A percentile compares a stretch with the other conserved stretches of the same genome.
Conservation (phyloP, 208 protist genomes). For the Strigomonas culicis region DNA sequence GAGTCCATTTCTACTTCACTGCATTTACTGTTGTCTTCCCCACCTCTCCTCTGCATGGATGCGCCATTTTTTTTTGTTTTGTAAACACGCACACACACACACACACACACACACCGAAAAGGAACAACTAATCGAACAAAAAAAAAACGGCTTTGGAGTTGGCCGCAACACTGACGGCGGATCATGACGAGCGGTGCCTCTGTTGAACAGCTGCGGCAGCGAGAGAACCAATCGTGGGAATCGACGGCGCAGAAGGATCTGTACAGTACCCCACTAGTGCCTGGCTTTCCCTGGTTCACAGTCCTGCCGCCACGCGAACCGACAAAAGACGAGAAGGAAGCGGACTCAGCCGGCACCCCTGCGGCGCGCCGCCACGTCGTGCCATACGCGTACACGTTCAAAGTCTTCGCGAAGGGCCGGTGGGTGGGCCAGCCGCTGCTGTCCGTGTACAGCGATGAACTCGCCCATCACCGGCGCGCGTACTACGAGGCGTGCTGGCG, state of each 20-base stretch:
- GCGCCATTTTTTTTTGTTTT: too few relatives aligned
- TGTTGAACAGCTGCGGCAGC: constrained; percentile 20
- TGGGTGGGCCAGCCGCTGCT: constrained; percentile 89
- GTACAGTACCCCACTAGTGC: constrained; percentile 55
- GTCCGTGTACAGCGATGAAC: constrained; percentile 87
- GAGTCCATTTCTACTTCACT: background rate
- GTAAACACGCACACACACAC: too few relatives aligned
- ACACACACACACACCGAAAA: too few relatives aligned
- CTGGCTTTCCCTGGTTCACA: constrained; percentile 81
- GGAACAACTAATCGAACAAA: background rate
- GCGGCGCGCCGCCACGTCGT: constrained; percentile 63
- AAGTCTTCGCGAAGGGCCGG: constrained; percentile 89
- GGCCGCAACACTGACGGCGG: too few relatives aligned
- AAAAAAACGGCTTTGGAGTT: constrained; percentile 4
- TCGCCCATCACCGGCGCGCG: constrained; percentile 62
- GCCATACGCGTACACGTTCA: constrained; percentile 90
- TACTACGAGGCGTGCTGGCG: constrained; percentile 88
- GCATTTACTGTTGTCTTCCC: background rate
- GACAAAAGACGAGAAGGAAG: background rate
- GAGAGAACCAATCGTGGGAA: constrained; percentile 62
- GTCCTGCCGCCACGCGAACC: constrained; percentile 3
- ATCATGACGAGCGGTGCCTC: too few relatives aligned
- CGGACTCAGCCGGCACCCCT: background rate
- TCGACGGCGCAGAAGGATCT: constrained; percentile 22
- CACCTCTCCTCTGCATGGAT: too few relatives aligned